Evolutionary conservation across 371 early-diverging fungal genomes (phyloP), one percentile per base, ranked within the genome.

Genomic region (Mucor saturninus): DNA sequence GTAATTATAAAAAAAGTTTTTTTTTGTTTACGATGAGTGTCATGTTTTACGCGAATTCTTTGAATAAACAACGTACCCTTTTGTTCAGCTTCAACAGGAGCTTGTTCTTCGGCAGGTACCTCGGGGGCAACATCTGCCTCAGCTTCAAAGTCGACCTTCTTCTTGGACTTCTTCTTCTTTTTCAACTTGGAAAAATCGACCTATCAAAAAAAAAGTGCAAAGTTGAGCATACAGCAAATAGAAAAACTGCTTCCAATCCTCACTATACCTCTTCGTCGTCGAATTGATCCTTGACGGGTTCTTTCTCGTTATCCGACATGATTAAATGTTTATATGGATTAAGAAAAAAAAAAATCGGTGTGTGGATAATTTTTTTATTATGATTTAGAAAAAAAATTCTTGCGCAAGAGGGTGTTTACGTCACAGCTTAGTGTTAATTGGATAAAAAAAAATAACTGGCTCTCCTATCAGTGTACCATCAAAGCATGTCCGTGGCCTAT

Each of bases 151-250:
- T 79, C 79, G 35, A 82, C 77, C 71, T 82, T 76, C 76, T 82
- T 82, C 74, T 82, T 82, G 37, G 83, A 79, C 66, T 82, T 82
- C 69, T 82, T 82, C 75, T 82, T 82, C 68, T 82, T 82, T 51
- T 82, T 82, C 58, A 82, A 71, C 54, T 79, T 81, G 46, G 80
- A 79, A 61, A 79, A 82, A 64, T 82, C 83, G 45, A 73, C 72
- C 83, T 81, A 48, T 37, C 35, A 29, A 38, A 59, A 54, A 32
- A 9, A 15, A 51, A 39, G 0, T 8, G 29, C 11, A 15, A 15
- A n/a, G 32, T 15, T 35, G 26, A 28, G n/a, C 11, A n/a, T 13
- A n/a, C 13, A 14, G 5, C 11, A 42, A 39, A 40, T 42, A 38
- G 5, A 45, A 46, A 35, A 15, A 8, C 42, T 6, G 38, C 8